phyloP scores from a whole-genome alignment of 148 eudicot genomes.

The Persicaria maculosa region DNA sequence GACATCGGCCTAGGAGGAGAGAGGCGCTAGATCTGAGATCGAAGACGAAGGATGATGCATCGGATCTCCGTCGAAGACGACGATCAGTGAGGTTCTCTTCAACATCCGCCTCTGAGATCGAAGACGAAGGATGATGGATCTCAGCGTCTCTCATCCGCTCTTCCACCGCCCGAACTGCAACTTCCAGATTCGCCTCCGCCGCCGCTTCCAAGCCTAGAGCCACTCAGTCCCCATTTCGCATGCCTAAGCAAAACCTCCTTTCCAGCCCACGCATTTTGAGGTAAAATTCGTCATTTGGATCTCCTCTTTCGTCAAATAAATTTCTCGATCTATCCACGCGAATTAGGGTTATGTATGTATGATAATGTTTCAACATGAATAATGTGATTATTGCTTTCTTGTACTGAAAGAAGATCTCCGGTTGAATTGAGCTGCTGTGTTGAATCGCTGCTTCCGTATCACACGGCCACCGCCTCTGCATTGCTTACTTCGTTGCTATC shows the following conservation, averaged over 20 bases:
- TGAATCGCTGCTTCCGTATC: constrained; percentile 79
- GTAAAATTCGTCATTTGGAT: constrained; percentile 20
- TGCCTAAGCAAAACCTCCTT: constrained; percentile 45
- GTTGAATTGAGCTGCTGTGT: constrained; percentile 66
- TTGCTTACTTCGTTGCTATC: constrained; percentile 91
- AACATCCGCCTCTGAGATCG: no score
- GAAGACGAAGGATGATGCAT: no score
- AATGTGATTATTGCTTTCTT: background rate
- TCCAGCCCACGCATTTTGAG: constrained; percentile 59
- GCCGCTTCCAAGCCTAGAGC: constrained; percentile 37
- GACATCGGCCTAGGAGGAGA: no score
- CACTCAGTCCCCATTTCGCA: constrained; percentile 36
- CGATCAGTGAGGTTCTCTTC: no score
- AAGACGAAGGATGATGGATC: no score
- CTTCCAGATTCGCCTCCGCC: constrained; percentile 26
- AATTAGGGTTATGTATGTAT: background rate
- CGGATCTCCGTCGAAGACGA: no score
- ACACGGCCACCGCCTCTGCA: constrained; percentile 90
- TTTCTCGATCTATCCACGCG: background rate
- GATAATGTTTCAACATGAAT: background rate
- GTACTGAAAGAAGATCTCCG: constrained; percentile 40
- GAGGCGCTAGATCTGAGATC: no score
- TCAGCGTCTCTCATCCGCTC: constrained; percentile 53
- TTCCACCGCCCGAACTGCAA: constrained; percentile 20
- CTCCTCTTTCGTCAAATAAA: background rate